These are phyloP conservation scores for Bipolaris gigantea DNA, from an alignment of 2,329 filamentous ascomycete species.

Conservation along the genomic window DNA sequence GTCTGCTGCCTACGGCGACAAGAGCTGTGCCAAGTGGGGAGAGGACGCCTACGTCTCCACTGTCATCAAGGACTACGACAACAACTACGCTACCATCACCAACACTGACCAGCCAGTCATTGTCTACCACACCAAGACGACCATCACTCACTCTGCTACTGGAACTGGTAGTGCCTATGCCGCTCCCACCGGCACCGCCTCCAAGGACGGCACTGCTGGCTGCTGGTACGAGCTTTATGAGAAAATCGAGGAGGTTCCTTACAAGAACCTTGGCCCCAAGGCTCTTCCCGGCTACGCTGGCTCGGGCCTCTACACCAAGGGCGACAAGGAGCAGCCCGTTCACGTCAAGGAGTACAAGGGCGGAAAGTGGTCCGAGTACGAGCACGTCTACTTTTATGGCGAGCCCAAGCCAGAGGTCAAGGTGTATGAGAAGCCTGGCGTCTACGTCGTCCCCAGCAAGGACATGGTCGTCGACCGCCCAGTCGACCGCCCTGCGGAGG, in stretches of 20 bases:
- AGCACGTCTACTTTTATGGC: conserved; percentile 26
- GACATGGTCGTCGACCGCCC: conserved; percentile 27
- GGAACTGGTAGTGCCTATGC: conserved; percentile 21
- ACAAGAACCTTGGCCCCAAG: conserved; percentile 35
- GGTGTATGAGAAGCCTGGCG: conserved; percentile 34
- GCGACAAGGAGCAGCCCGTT: conserved; percentile 29
- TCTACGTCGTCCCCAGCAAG: conserved; percentile 35
- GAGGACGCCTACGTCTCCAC: conserved; percentile 34
- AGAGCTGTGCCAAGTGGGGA: conserved; percentile 24
- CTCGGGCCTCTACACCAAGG: conserved; percentile 31
- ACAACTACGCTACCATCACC: conserved; percentile 32
- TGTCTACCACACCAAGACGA: conserved; percentile 34
- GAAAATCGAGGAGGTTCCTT: conserved; percentile 31
- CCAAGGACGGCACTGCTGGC: conserved; percentile 22
- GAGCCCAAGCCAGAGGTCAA: conserved; percentile 30
- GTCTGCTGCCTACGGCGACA: conserved; percentile 20
- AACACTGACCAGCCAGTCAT: conserved; percentile 31
- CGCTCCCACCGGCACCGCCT: conserved; percentile 6
- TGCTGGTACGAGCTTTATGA: conserved; percentile 38
- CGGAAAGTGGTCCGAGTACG: conserved; percentile 35
- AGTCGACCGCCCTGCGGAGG: conserved; percentile 26
- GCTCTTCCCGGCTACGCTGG: conserved; percentile 33
- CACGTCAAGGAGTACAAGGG: conserved; percentile 36
- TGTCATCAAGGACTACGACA: conserved; percentile 30
- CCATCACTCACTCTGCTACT: conserved; percentile 26